Percentiles rank a stretch among this genome's conserved stretches.
Conservation (phyloP, 2,329 filamentous ascomycete genomes). For the Rutstroemia sp. region DNA sequence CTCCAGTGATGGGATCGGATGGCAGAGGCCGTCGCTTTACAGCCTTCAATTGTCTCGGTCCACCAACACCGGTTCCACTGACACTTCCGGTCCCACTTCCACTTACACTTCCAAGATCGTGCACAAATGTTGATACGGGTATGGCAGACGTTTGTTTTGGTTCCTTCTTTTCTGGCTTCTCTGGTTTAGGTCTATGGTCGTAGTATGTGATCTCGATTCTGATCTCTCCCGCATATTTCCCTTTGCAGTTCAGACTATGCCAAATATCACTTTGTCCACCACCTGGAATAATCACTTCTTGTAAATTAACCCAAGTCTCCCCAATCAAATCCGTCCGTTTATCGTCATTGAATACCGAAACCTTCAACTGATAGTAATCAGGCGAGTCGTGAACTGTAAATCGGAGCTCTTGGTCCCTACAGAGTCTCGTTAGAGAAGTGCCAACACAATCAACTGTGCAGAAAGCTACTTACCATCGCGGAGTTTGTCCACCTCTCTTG, state of each 20-base stretch:
- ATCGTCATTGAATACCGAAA: conserved; percentile 96
- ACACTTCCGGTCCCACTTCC: neutral
- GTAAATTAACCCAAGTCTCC: conserved; percentile 82
- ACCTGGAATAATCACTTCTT: conserved; percentile 71
- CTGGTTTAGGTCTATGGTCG: conserved; percentile 75
- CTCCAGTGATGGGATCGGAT: conserved; percentile 57
- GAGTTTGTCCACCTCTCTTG: conserved; percentile 88
- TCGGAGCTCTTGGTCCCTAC: conserved; percentile 93
- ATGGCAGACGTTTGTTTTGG: conserved; percentile 10
- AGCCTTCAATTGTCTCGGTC: conserved; percentile 42
- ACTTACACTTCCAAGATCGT: conserved; percentile 1
- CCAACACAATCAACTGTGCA: neutral
- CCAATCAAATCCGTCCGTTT: conserved; percentile 96
- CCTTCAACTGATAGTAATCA: conserved; percentile 92
- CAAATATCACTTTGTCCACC: conserved; percentile 93
- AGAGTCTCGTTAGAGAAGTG: conserved; percentile 16
- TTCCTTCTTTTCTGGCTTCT: conserved; percentile 54
- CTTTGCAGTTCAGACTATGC: conserved; percentile 80
- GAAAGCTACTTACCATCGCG: conserved; percentile 65
- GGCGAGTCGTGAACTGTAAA: conserved; percentile 94
- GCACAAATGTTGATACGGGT: conserved; percentile 30
- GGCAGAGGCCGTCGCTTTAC: conserved; percentile 82
- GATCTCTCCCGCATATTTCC: conserved; percentile 94
- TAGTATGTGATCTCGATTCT: conserved; percentile 95
- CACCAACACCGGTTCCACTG: conserved; percentile 26